Evolutionary conservation across 345 rosid genomes (phyloP), one percentile per base, ranked within the genome.

Genomic region (Capsella bursapastoris): DNA sequence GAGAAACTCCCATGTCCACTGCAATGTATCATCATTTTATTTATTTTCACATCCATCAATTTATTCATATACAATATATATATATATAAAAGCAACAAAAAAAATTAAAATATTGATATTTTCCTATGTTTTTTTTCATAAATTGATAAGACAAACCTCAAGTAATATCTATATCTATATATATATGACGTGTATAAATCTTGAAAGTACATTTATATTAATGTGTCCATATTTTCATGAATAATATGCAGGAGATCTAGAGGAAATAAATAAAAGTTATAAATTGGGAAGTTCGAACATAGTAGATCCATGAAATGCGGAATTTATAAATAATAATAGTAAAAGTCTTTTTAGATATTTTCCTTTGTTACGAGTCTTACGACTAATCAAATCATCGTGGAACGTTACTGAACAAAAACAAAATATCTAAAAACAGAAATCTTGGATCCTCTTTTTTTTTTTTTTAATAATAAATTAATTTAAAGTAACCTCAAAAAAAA

Each of bases 1-100:
- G 96, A 88, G 70, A 90, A 90, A 81, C 96, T 90, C 41, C 93
- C 91, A 77, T 88, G 96, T n/a, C 96, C 93, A 85, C 96, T 88
- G n/a, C 10, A 22, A 22, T 22, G 40, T 37, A 9, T 49, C 77
- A 70, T 70, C 40, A 35, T 53, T 70, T 53, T 70, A 64, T 77
- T 48, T 27, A 69, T 29, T 63, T 71, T 53, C 52, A 67, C 58
- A 37, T 53, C 29, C 25, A 22, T 22, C 25, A 22, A 22, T 22
- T 22, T 22, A 22, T 22, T 22, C 25, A 22, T 22, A 22, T 22
- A 22, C 25, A 1, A 29, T 29, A 29, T 29, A 29, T 29, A 29
- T 29, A 11, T 57, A 47, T 18, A 12, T 47, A 22, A 1, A 22
- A 22, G 25, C 25, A 22, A 22, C 0, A 22, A 22, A 22, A 22